These are phyloP conservation scores for Sporothrix protearum DNA, from an alignment of 2,329 filamentous ascomycete species.

Conservation along the genomic window DNA sequence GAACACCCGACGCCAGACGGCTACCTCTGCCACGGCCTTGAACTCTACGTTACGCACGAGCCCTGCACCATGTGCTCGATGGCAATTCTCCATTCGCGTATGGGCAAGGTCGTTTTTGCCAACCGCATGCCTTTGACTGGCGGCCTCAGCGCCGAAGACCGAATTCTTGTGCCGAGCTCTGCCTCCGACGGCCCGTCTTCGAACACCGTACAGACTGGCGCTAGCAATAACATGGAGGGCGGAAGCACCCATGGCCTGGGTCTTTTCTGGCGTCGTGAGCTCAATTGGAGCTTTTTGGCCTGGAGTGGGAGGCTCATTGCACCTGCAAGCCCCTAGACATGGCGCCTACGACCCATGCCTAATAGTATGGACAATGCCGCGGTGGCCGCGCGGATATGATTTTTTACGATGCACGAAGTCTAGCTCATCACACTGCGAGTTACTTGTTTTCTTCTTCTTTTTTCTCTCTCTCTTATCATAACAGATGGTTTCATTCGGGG, in stretches of 20 bases:
- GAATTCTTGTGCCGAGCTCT: constrained; percentile 36
- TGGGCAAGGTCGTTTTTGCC: constrained; percentile 79
- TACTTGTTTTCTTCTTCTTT: neutral
- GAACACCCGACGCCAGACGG: constrained; percentile 69
- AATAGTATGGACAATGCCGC: neutral
- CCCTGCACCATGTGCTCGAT: constrained; percentile 96
- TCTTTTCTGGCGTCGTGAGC: constrained; percentile 68
- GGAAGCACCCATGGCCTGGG: constrained; percentile 54
- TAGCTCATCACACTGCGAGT: no score
- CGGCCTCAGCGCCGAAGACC: constrained; percentile 74
- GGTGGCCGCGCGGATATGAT: no score
- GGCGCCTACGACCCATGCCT: constrained; percentile 28
- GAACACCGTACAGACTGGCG: neutral
- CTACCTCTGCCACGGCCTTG: constrained; percentile 89
- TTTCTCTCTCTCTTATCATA: neutral
- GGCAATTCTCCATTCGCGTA: constrained; percentile 91
- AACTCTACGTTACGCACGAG: constrained; percentile 92
- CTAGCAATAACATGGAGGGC: constrained; percentile 1
- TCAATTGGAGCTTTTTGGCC: constrained; percentile 81
- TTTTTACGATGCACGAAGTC: neutral
- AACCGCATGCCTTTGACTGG: constrained; percentile 76
- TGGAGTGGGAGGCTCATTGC: constrained; percentile 65
- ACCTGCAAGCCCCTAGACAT: constrained; percentile 34
- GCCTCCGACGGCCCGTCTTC: neutral
- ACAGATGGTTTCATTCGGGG: neutral